phyloP scores from a whole-genome alignment of 73 alveolate genomes.

The Uronychia binucleata region DNA sequence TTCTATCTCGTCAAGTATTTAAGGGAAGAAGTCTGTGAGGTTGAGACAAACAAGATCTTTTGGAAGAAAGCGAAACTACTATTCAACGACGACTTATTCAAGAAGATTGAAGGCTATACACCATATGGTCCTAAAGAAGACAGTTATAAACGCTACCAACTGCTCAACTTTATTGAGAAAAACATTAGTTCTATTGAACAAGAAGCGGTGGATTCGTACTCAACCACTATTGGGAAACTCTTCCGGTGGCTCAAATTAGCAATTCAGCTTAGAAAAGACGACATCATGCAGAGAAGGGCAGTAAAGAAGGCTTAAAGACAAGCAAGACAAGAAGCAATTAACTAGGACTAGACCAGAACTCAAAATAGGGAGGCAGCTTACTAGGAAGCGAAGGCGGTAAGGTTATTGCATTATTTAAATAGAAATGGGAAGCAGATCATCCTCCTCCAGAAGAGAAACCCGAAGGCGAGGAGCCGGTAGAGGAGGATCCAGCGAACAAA shows the following conservation, averaged over 20 bases:
- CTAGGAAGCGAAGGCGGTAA: constrained; percentile 65
- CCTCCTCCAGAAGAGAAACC: constrained; percentile 44
- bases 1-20: constrained; percentile 74
- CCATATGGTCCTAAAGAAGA: constrained; percentile 88
- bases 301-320: constrained; percentile 60
- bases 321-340: constrained; percentile 60
- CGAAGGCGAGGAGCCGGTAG: constrained; percentile 45
- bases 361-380: constrained; percentile 41
- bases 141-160: constrained; percentile 57
- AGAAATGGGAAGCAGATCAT: constrained; percentile 49
- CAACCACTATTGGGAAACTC: constrained; percentile 67
- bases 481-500: constrained; percentile 54
- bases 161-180: constrained; percentile 79
- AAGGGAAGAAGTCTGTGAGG: constrained; percentile 79
- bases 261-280: constrained; percentile 78
- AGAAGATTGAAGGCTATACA: constrained; percentile 58
- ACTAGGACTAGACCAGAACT: constrained; percentile 47
- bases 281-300: constrained; percentile 63
- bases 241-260: constrained; percentile 67
- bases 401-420: constrained; percentile 26
- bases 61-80: constrained; percentile 91
- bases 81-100: constrained; percentile 72
- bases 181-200: constrained; percentile 58
- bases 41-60: constrained; percentile 89
- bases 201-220: constrained; percentile 84